Percentiles rank a stretch among this genome's conserved stretches.
phyloP scores from a whole-genome alignment of 805 yeast genomes.

The Schizosaccharomyces lindneri region DNA sequence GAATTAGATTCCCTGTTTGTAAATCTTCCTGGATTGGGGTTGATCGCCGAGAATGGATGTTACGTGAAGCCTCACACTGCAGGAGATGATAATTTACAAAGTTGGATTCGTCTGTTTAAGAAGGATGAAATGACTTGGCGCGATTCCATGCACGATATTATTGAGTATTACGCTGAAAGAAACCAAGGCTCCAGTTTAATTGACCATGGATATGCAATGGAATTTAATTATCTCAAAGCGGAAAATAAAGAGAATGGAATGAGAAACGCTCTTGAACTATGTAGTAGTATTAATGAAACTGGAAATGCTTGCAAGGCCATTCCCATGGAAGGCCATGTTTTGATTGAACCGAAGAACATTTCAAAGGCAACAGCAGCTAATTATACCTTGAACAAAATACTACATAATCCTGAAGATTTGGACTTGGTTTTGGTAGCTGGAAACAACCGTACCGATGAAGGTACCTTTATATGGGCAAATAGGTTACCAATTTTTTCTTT shows the following conservation, averaged over 20 bases:
- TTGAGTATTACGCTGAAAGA: slow-evolving; percentile 43
- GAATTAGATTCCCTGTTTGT: slow-evolving; percentile 46
- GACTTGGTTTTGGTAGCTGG: not conserved
- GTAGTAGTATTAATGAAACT: slow-evolving; percentile 63
- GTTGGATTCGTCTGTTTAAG: slow-evolving; percentile 41
- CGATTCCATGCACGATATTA: slow-evolving; percentile 22
- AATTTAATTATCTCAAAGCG: slow-evolving; percentile 50
- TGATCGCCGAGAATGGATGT: slow-evolving; percentile 81
- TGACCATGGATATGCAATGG: slow-evolving; percentile 48
- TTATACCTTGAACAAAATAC: not conserved
- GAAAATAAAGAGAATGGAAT: slow-evolving; percentile 24
- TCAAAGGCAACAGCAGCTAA: slow-evolving; percentile 7
- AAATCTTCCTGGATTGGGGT: slow-evolving; percentile 43
- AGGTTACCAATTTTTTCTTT: not conserved
- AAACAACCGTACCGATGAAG: slow-evolving; percentile 2
- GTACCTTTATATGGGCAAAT: slow-evolving; percentile 1
- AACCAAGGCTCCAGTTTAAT: slow-evolving; percentile 55
- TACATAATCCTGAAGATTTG: not conserved
- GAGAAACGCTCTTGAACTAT: slow-evolving; percentile 56
- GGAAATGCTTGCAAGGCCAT: slow-evolving; percentile 46
- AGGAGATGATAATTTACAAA: slow-evolving; percentile 8
- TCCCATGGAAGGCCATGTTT: slow-evolving; percentile 4
- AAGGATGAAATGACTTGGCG: slow-evolving; percentile 19
- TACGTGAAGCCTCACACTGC: slow-evolving; percentile 23
- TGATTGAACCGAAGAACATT: slow-evolving; percentile 3